Percentiles rank a stretch among this genome's conserved stretches.
Conservation (phyloP, 257 asterid genomes). For the Verbascum thapsus region DNA sequence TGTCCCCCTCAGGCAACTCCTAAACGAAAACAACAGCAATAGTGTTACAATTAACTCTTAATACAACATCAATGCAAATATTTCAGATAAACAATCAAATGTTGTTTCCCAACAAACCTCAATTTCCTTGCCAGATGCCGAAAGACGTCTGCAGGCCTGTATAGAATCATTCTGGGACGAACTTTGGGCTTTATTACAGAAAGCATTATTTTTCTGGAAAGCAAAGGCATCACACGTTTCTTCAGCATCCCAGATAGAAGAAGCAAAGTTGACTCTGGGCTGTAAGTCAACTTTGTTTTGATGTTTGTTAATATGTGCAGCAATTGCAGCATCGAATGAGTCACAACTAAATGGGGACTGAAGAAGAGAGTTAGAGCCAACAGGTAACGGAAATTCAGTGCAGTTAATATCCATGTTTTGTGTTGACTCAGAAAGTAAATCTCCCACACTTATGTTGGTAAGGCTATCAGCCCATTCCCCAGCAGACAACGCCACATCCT, state of each 20-base stretch:
- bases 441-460: constrained; percentile 82
- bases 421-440: constrained; percentile 63
- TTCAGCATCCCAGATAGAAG: constrained; percentile 93
- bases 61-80: neutral
- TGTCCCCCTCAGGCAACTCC: constrained; percentile 52
- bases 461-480: constrained; percentile 95
- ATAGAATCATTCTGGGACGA: constrained; percentile 35
- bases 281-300: constrained; percentile 54
- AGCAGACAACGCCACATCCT: constrained; percentile 49
- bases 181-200: constrained; percentile 33
- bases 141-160: constrained; percentile 41
- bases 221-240: constrained; percentile 95
- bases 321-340: constrained; percentile 98
- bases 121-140: constrained; percentile 36
- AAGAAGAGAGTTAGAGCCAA: constrained; percentile 47
- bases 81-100: constrained; percentile 29
- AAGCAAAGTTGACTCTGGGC: constrained; percentile 41
- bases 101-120: too few species aligned
- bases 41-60: constrained; percentile 25
- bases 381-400: constrained; percentile 37
- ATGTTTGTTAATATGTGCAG: constrained; percentile 85
- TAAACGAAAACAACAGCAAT: constrained; percentile 34
- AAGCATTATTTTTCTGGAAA: constrained; percentile 56
- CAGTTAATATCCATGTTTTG: constrained; percentile 41
- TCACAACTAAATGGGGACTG: constrained; percentile 78